A percentile compares a stretch with the other conserved stretches of the same genome.
Evolutionary conservation across 129 eudicot genomes (phyloP).

Genomic region (Artemisia argyi): DNA sequence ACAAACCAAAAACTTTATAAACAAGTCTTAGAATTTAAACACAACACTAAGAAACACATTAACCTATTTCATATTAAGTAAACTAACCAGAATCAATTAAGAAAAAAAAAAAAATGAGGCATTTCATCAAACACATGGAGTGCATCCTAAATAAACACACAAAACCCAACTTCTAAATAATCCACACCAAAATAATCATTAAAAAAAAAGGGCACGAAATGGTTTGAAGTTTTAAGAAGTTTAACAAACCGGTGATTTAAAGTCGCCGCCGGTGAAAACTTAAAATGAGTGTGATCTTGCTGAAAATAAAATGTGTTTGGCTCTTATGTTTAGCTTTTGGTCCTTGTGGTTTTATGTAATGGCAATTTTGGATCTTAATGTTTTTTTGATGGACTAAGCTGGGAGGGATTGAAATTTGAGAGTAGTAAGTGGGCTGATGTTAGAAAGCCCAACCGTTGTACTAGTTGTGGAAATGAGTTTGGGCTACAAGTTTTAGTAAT

Average conservation of each 20-base stretch:
- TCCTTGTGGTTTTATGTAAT: background rate
- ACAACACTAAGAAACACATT: too few species aligned
- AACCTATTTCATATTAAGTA: background rate
- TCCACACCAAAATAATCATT: background rate
- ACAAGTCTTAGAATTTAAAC: too few species aligned
- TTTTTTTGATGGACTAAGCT: too few species aligned
- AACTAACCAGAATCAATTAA: background rate
- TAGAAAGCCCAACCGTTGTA: background rate
- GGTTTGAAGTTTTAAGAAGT: background rate
- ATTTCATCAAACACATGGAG: constrained; percentile 31
- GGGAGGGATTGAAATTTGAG: too few species aligned
- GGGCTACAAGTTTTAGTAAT: background rate
- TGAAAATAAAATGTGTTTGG: constrained; percentile 8
- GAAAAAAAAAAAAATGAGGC: background rate
- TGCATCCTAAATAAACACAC: constrained; percentile 16
- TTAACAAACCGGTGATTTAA: constrained; percentile 19
- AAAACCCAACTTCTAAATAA: background rate
- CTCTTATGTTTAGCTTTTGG: background rate
- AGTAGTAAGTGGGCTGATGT: background rate
- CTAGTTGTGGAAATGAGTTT: background rate
- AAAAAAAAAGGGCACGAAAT: constrained; percentile 8
- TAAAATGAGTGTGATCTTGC: constrained; percentile 6
- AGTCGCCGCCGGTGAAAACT: constrained; percentile 36
- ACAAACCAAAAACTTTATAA: background rate
- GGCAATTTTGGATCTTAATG: background rate